Conservation (phyloP, 208 protist species). For the Vickermania ingenoplastis region DNA sequence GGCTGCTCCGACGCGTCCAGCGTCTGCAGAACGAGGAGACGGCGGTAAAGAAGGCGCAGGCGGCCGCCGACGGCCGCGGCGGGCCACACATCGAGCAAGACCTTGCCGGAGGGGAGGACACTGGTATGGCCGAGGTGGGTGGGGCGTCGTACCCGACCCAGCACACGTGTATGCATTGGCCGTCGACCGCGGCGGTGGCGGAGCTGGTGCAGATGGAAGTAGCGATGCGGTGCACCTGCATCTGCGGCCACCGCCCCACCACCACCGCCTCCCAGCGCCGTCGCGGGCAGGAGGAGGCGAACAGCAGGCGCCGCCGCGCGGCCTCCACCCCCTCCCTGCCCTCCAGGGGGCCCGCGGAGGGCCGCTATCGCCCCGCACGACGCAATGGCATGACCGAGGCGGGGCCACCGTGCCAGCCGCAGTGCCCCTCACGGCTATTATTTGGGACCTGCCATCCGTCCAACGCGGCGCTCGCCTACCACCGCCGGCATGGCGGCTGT, state of each 20-base stretch:
- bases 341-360: not conserved
- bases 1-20: slow-evolving; percentile 4
- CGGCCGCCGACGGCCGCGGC: not conserved
- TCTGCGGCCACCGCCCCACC: not conserved
- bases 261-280: not conserved
- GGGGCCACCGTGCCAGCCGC: slow-evolving; percentile 5
- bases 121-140: not conserved
- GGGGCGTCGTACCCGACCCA: not conserved
- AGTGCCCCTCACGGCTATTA: slow-evolving; percentile 15
- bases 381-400: not conserved
- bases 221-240: not conserved
- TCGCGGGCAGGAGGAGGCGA: not conserved
- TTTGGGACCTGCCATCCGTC: slow-evolving; percentile 50
- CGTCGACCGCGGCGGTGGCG: too few species aligned
- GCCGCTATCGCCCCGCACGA: not conserved
- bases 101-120: not conserved
- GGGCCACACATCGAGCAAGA: not conserved
- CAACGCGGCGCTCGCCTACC: slow-evolving; percentile 39
- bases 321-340: not conserved
- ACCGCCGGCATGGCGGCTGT: slow-evolving; percentile 47
- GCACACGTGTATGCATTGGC: too few species aligned
- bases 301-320: not conserved
- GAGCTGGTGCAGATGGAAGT: not conserved
- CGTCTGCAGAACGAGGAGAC: not conserved
- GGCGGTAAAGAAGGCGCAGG: too few species aligned